These are phyloP conservation scores for Globisporangium lucens DNA, from an alignment of 352 stramenopile species.

Conservation along the genomic window DNA sequence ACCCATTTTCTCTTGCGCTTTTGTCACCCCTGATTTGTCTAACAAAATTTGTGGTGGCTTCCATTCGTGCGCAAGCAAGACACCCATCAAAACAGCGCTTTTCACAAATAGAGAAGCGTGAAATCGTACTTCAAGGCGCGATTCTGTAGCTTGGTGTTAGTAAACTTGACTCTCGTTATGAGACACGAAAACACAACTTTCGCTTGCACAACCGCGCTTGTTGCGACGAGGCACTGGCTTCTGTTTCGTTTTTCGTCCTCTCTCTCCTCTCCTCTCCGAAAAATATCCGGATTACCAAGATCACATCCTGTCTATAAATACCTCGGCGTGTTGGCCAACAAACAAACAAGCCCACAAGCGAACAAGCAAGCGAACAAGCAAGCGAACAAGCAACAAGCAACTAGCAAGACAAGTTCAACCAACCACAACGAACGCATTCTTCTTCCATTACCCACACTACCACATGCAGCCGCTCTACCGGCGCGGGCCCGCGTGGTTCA, in stretches of 20 bases:
- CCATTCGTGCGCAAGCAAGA: constrained; percentile 2
- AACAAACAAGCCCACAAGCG: not conserved
- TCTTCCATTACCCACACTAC: constrained; percentile 3
- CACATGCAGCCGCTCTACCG: constrained; percentile 52
- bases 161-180: not conserved
- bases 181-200: not conserved
- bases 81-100: constrained; percentile 19
- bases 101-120: not conserved
- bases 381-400: not conserved
- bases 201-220: not conserved
- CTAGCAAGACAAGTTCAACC: not conserved
- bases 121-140: not conserved
- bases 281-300: not conserved
- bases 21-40: constrained; percentile 1
- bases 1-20: not conserved
- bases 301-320: constrained; percentile 9
- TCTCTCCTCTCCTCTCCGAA: not conserved
- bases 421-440: not conserved
- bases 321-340: not conserved
- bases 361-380: constrained; percentile 2
- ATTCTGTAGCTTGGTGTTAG: not conserved
- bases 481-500: constrained; percentile 48
- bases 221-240: constrained; percentile 1
- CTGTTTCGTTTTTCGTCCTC: constrained; percentile 5
- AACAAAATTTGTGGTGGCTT: not conserved